Evolutionary conservation across 2,329 filamentous ascomycete species (phyloP).

Genomic region (Aplosporella prunicola): DNA sequence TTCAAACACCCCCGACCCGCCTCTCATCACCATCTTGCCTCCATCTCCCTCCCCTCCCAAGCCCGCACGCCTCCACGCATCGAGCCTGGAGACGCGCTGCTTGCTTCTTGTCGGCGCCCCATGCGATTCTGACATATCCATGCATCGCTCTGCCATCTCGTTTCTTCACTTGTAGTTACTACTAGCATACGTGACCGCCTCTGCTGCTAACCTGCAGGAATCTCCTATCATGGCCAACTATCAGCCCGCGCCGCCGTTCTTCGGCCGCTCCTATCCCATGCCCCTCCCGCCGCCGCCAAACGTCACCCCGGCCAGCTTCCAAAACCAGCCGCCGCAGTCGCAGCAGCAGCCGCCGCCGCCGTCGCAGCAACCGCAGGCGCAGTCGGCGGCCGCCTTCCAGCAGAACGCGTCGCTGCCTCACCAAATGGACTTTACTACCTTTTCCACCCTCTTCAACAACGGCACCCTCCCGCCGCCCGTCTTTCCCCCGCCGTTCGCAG

Average conservation of each 20-base stretch:
- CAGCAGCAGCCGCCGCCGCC: conserved; percentile 1
- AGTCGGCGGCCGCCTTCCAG: conserved; percentile 10
- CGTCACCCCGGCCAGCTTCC: neutral
- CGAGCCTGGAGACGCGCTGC: too few relatives aligned
- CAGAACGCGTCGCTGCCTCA: conserved; percentile 18
- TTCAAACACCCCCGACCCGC: too few relatives aligned
- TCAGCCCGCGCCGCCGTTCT: conserved; percentile 8
- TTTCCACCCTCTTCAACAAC: conserved; percentile 12
- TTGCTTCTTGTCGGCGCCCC: conserved; percentile 2
- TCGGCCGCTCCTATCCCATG: conserved; percentile 3
- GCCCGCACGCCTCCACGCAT: conserved; percentile 6
- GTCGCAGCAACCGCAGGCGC: conserved; percentile 1
- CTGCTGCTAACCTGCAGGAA: conserved; percentile 10
- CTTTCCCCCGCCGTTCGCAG: conserved; percentile 22
- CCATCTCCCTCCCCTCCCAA: too few relatives aligned
- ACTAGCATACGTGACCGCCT: conserved; percentile 7
- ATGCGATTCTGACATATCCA: conserved; percentile 9
- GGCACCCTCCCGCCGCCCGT: conserved; percentile 14
- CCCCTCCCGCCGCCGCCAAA: neutral
- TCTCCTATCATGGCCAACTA: conserved; percentile 8
- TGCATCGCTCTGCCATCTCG: conserved; percentile 9
- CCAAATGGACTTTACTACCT: conserved; percentile 15
- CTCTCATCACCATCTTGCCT: too few relatives aligned
- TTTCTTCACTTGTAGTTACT: conserved; percentile 1
- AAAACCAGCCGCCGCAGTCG: conserved; percentile 4